phyloP scores from a whole-genome alignment of 352 stramenopile genomes.

The Phytophthora pini region DNA sequence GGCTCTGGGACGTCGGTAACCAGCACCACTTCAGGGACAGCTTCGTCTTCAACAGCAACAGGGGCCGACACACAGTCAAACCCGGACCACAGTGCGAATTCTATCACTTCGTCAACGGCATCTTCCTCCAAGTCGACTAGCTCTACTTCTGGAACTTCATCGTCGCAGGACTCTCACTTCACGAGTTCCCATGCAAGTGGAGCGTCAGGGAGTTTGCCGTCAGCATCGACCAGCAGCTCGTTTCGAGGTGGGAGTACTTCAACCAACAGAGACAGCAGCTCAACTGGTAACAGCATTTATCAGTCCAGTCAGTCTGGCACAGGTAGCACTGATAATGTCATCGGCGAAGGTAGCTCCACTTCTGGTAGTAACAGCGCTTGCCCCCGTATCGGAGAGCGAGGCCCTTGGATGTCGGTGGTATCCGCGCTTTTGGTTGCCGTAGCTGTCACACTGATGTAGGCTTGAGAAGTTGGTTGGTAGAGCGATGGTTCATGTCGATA shows the following conservation, averaged over 20 bases:
- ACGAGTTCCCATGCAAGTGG: background rate
- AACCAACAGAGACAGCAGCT: constrained; percentile 4
- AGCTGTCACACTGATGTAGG: constrained; percentile 17
- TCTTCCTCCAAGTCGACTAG: constrained; percentile 4
- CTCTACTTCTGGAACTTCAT: constrained; percentile 14
- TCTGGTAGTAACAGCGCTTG: constrained; percentile 19
- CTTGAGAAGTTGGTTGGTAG: no score
- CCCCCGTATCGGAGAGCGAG: background rate
- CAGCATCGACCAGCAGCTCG: constrained; percentile 7
- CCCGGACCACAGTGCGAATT: constrained; percentile 2
- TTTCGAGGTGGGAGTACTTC: constrained; percentile 16
- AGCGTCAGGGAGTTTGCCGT: no score
- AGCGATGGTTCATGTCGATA: no score
- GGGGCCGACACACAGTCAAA: background rate
- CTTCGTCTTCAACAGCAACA: constrained; percentile 1
- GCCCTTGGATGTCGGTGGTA: constrained; percentile 11
- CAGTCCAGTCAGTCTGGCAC: constrained; percentile 12
- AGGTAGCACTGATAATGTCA: background rate
- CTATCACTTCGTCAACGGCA: constrained; percentile 1
- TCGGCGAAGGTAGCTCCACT: constrained; percentile 13
- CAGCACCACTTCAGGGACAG: background rate
- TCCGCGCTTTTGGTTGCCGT: constrained; percentile 13
- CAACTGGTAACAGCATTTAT: constrained; percentile 3
- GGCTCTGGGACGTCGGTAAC: background rate
- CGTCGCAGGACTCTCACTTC: constrained; percentile 4